These are phyloP conservation scores for Podospora pseudoanserina DNA, from an alignment of 495 filamentous ascomycete genomes.

Conservation along the genomic window DNA sequence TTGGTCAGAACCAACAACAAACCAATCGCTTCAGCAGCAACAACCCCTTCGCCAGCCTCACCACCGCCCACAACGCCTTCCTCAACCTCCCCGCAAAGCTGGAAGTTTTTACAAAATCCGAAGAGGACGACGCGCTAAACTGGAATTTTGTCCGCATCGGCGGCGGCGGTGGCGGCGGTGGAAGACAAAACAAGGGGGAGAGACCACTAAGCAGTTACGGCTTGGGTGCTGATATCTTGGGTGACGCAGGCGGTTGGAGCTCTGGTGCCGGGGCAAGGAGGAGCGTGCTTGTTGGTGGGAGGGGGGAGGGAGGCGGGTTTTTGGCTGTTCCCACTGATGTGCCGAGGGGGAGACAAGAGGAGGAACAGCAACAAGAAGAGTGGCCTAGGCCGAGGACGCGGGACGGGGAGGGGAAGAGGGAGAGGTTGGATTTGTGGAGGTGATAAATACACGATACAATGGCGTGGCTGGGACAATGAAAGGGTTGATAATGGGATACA, in stretches of 20 bases:
- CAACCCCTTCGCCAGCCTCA: constrained; percentile 47
- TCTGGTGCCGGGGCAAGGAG: constrained; percentile 41
- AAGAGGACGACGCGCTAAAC: constrained; percentile 69
- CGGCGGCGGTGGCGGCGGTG: constrained; percentile 15
- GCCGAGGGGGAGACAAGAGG: constrained; percentile 26
- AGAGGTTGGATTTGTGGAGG: constrained; percentile 45
- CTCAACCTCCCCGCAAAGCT: constrained; percentile 60
- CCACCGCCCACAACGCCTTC: constrained; percentile 20
- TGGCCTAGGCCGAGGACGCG: constrained; percentile 45
- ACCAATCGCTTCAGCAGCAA: constrained; percentile 45
- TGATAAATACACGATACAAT: constrained; percentile 13
- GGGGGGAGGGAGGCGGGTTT: constrained; percentile 70
- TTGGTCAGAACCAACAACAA: constrained; percentile 15
- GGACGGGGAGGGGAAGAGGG: constrained; percentile 39
- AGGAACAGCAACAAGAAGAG: constrained; percentile 15
- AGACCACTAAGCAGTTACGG: constrained; percentile 53
- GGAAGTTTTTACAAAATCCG: constrained; percentile 75
- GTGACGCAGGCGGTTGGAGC: constrained; percentile 38
- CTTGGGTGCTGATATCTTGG: constrained; percentile 38
- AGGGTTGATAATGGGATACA: neutral
- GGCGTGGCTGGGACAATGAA: no score
- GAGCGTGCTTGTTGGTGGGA: constrained; percentile 60
- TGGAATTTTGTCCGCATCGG: constrained; percentile 66
- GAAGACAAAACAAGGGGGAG: neutral
- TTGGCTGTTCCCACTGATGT: constrained; percentile 68